Conservation (phyloP, 2,329 filamentous ascomycete species). For the Alternaria consortialis region DNA sequence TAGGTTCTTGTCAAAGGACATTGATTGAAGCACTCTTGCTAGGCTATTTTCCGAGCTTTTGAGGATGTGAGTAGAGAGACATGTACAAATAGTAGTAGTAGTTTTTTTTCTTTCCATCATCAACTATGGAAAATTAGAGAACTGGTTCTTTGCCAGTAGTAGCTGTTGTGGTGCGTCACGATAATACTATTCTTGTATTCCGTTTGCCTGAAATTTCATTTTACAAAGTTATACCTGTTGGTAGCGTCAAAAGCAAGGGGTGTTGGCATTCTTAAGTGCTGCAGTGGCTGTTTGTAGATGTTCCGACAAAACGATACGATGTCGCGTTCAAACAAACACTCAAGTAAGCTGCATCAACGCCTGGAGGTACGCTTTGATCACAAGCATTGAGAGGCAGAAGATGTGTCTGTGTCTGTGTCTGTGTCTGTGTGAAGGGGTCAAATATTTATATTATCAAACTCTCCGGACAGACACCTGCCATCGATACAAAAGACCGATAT, state of each 20-base stretch:
- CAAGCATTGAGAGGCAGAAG: neutral
- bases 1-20: neutral
- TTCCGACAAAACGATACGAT: neutral
- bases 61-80: neutral
- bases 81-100: neutral
- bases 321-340: neutral
- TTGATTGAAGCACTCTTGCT: neutral
- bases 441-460: neutral
- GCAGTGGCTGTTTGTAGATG: neutral
- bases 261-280: neutral
- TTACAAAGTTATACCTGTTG: neutral
- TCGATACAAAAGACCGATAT: neutral
- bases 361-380: neutral
- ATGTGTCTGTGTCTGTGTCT: neutral
- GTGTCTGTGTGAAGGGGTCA: neutral
- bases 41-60: neutral
- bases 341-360: neutral
- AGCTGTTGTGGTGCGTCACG: neutral
- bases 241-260: too few relatives aligned
- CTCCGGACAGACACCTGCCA: neutral
- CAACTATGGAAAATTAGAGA: neutral
- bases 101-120: neutral
- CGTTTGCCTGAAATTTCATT: neutral
- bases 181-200: neutral
- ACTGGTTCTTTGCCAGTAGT: neutral